These are phyloP conservation scores for Protea cynaroides DNA, from an alignment of 164 flowering plant genomes.

Conservation along the genomic window DNA sequence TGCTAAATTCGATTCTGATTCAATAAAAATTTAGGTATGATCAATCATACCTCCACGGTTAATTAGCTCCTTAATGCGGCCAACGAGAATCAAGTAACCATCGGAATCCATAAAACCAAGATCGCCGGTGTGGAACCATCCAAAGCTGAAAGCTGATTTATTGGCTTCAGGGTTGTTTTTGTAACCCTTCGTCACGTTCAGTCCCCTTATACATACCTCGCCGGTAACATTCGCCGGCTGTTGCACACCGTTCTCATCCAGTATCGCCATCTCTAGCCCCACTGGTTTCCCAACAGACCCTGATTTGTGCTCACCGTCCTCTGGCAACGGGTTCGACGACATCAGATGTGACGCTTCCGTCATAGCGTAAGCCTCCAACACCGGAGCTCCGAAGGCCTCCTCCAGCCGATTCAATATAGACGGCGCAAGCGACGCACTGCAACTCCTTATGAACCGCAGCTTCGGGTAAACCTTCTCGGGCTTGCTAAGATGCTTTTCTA, in stretches of 20 bases:
- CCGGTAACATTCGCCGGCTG: slow-evolving; percentile 45
- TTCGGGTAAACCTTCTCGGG: slow-evolving; percentile 70
- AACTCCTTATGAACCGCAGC: slow-evolving; percentile 85
- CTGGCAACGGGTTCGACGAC: slow-evolving; percentile 79
- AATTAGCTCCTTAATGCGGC: slow-evolving; percentile 94
- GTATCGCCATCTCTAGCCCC: slow-evolving; percentile 79
- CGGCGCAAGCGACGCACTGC: slow-evolving; percentile 87
- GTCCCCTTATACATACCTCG: slow-evolving; percentile 89
- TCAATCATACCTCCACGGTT: slow-evolving; percentile 83
- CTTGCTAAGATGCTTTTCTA: slow-evolving; percentile 60
- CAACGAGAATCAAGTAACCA: slow-evolving; percentile 86
- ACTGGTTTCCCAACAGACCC: slow-evolving; percentile 92
- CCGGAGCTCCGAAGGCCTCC: slow-evolving; percentile 78
- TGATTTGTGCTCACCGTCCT: slow-evolving; percentile 58
- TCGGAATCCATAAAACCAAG: slow-evolving; percentile 70
- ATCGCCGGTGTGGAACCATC: slow-evolving; percentile 98
- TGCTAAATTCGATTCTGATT: too few species aligned
- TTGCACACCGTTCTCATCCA: slow-evolving; percentile 53
- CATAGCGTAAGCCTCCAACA: slow-evolving; percentile 94
- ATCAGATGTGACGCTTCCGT: slow-evolving; percentile 67
- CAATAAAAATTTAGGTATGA: background rate
- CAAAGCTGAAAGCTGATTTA: slow-evolving; percentile 53
- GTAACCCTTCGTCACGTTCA: slow-evolving; percentile 82
- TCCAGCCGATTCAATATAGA: slow-evolving; percentile 57
- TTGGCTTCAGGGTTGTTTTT: slow-evolving; percentile 87